Base-by-base conservation (phyloP, 164 flowering plant species). In the Brasenia schreberi region DNA sequence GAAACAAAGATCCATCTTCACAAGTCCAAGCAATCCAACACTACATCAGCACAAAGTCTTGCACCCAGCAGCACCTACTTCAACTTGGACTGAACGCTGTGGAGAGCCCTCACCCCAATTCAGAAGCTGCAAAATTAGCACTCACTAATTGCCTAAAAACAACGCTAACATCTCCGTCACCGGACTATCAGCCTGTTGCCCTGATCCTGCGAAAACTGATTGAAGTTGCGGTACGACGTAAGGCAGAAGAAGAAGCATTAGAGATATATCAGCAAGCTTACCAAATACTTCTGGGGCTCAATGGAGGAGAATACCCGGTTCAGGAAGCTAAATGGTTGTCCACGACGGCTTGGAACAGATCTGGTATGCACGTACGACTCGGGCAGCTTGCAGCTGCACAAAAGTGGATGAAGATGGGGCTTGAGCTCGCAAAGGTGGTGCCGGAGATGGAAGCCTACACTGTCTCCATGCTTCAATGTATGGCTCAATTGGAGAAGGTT, bases 301-400 rank as follows among this genome's bases (percentile, higher is more conserved):
- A 76, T 75, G 92, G 81, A 44, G 90, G 91, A 3, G 95, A 89
- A 65, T 93, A 83, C 74, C 98, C 97, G 0, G 68, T 61, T 9
- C 91, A 86, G 49, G 98, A 93, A 69, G 96, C 83, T 9, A 89
- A 87, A 74, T 93, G 98, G 98, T 81, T 93, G 19, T 86, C 87
- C 43, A 87, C 69, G 64, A 89, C 96, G 0, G 91, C 98, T 12
- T 90, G 98, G 98, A 90, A 88, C 72, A 83, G 96, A 9, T 93
- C 92, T 19, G 84, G 88, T 12, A 18, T 87, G 58, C 94, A 90
- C 0, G 82, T 84, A 59, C 75, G 88, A 68, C 68, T 89, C 5
- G 94, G 87, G 23, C 83, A 75, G 74, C 45, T 77, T 71, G 90
- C 78, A 4, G 60, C 43, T 7, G 92, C 91, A 39, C 82, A 67